Conservation (phyloP, 2,329 filamentous ascomycete genomes). For the Aspergillus flavus region DNA sequence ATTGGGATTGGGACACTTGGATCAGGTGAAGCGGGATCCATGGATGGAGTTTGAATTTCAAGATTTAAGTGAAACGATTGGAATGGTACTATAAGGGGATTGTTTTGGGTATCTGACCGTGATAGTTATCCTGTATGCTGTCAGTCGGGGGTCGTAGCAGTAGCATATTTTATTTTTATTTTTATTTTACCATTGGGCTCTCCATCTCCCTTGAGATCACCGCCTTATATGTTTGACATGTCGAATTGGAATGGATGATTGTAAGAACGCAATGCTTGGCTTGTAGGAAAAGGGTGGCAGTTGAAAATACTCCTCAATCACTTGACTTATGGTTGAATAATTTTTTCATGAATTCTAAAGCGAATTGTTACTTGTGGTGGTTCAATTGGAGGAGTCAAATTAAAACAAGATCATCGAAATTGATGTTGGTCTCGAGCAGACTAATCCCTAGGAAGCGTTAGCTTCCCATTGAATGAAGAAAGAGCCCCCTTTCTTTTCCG, state of each 20-base stretch:
- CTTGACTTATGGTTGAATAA: background rate
- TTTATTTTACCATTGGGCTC: background rate
- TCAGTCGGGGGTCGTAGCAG: background rate
- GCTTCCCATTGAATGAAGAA: conserved; percentile 8
- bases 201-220: background rate
- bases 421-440: background rate
- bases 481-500: conserved; percentile 37
- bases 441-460: conserved; percentile 13
- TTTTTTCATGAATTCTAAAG: background rate
- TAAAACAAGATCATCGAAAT: background rate
- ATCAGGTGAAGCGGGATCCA: background rate
- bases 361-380: background rate
- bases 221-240: conserved; percentile 2
- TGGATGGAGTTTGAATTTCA: background rate
- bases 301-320: background rate
- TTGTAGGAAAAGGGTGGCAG: background rate
- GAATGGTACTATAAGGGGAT: background rate
- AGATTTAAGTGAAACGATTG: background rate
- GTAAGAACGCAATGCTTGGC: conserved; percentile 1
- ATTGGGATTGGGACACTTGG: background rate
- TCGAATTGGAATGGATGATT: background rate
- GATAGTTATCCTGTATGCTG: background rate
- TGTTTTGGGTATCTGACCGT: background rate
- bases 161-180: background rate
- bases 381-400: background rate